phyloP scores from a whole-genome alignment of 2,329 filamentous ascomycete species.

The Ceratocystis colombiana region DNA sequence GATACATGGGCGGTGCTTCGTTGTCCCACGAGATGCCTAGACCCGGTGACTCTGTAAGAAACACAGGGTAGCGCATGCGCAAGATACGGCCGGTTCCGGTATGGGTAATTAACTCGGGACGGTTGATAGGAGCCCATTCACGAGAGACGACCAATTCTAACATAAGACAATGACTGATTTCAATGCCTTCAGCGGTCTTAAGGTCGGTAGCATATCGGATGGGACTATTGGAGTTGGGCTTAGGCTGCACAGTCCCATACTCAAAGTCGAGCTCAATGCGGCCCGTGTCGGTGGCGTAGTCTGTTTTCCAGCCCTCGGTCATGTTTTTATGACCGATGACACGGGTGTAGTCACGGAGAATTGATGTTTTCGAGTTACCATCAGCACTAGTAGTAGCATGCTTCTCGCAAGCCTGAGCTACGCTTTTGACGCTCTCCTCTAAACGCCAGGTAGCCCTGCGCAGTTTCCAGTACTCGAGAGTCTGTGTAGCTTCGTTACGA shows the following conservation, averaged over 20 bases:
- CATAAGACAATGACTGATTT: constrained; percentile 74
- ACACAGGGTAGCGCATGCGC: constrained; percentile 78
- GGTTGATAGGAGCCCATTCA: constrained; percentile 68
- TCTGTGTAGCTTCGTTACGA: constrained; percentile 56
- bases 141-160: constrained; percentile 91
- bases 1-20: constrained; percentile 86
- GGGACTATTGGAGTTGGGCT: constrained; percentile 20
- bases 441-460: constrained; percentile 89
- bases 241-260: constrained; percentile 48
- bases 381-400: constrained; percentile 48
- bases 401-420: constrained; percentile 69
- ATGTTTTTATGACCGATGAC: constrained; percentile 72
- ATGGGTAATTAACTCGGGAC: constrained; percentile 59
- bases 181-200: constrained; percentile 62
- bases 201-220: constrained; percentile 64
- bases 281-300: constrained; percentile 44
- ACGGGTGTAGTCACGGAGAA: constrained; percentile 63
- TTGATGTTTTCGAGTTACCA: constrained; percentile 45
- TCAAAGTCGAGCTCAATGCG: constrained; percentile 58
- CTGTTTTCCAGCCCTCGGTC: constrained; percentile 81
- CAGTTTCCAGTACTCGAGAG: constrained; percentile 71
- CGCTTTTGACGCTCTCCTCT: constrained; percentile 71
- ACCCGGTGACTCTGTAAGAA: constrained; percentile 72
- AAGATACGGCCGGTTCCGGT: constrained; percentile 86
- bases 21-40: constrained; percentile 95